These are phyloP conservation scores for Clohesyomyces aquaticus DNA, from an alignment of 495 filamentous ascomycete species.

Conservation along the genomic window DNA sequence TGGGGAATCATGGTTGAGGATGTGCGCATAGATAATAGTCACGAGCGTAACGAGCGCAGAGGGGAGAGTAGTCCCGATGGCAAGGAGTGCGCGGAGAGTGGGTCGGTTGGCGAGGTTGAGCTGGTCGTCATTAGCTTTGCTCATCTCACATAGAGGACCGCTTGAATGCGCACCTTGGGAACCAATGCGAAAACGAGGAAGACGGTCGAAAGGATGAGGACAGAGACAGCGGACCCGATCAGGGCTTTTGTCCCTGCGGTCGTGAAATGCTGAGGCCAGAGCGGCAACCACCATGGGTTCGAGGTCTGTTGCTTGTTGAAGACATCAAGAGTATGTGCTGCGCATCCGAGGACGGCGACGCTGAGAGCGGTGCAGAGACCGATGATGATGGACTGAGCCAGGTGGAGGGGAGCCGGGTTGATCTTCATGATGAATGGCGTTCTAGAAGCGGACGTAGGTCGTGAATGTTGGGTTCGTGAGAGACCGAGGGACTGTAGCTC, in stretches of 20 bases:
- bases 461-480: background rate
- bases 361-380: conserved; percentile 36
- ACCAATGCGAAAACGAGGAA: conserved; percentile 38
- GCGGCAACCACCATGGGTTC: conserved; percentile 49
- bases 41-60: conserved; percentile 38
- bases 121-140: conserved; percentile 19
- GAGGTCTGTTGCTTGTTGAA: conserved; percentile 42
- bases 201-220: conserved; percentile 38
- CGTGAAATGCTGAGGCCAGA: conserved; percentile 49
- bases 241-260: conserved; percentile 41
- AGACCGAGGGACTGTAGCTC: background rate
- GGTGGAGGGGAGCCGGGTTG: conserved; percentile 37
- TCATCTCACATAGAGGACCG: background rate
- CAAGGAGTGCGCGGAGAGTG: conserved; percentile 37
- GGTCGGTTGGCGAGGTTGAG: conserved; percentile 20
- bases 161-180: conserved; percentile 31
- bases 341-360: conserved; percentile 41
- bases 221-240: conserved; percentile 40
- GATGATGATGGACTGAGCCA: conserved; percentile 28
- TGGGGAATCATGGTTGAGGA: conserved; percentile 44
- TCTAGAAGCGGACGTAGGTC: background rate
- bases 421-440: conserved; percentile 35
- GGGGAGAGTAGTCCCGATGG: conserved; percentile 39
- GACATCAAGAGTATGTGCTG: conserved; percentile 42
- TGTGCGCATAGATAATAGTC: conserved; percentile 43